Evolutionary conservation across 257 asterid species (phyloP).

Genomic region (Salvia miltiorrhiza): DNA sequence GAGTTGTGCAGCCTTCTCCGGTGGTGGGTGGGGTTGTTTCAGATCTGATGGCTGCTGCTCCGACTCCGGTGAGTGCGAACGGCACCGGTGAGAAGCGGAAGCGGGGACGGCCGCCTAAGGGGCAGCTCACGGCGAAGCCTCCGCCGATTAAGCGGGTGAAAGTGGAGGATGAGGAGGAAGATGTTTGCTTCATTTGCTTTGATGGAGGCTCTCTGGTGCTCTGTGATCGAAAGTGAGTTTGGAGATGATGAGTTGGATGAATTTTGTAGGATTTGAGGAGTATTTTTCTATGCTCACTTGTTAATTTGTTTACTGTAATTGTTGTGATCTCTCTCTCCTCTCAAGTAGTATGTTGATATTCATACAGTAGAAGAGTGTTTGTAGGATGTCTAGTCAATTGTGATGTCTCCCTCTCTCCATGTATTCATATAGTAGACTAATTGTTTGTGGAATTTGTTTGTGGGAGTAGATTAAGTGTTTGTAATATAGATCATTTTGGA

Average conservation of each 20-base stretch:
- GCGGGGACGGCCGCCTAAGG: constrained; percentile 72
- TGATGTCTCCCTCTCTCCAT: too few relatives aligned
- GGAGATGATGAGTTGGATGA: not conserved
- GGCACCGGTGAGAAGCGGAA: constrained; percentile 49
- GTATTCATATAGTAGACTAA: too few relatives aligned
- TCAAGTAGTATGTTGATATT: not conserved
- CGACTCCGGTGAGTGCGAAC: constrained; percentile 26
- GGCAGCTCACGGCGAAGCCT: constrained; percentile 29
- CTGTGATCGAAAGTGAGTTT: constrained; percentile 92
- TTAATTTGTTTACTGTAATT: not conserved
- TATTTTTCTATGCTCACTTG: not conserved
- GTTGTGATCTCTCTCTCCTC: not conserved
- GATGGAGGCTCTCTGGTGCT: constrained; percentile 93
- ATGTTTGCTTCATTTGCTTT: constrained; percentile 93
- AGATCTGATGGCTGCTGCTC: constrained; percentile 18
- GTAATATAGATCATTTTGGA: too few relatives aligned
- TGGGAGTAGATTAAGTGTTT: not conserved
- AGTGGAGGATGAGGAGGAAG: constrained; percentile 73
- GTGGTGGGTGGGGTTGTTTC: constrained; percentile 23
- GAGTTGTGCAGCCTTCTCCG: constrained; percentile 17
- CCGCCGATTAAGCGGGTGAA: constrained; percentile 51
- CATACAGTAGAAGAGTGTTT: not conserved
- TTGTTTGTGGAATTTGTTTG: not conserved
- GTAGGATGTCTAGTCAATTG: too few relatives aligned
- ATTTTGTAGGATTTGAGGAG: not conserved